Percentiles rank a stretch among this genome's conserved stretches.
phyloP scores from a whole-genome alignment of 2,329 filamentous ascomycete genomes.

The Talaromyces sp. region DNA sequence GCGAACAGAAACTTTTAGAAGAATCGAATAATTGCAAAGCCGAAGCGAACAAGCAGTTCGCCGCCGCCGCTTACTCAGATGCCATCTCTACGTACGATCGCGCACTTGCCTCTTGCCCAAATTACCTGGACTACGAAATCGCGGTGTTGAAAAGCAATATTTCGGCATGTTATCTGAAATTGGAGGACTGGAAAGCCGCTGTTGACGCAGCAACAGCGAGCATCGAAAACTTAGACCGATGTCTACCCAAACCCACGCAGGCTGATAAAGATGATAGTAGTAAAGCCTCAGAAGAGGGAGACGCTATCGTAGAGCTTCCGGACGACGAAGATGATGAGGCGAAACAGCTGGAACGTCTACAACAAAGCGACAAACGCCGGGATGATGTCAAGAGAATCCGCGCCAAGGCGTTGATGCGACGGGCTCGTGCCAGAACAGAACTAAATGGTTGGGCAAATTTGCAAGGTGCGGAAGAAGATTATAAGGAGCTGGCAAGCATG shows the following conservation, averaged over 20 bases:
- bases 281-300: slow-evolving; percentile 21
- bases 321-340: slow-evolving; percentile 38
- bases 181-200: slow-evolving; percentile 80
- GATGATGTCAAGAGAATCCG: slow-evolving; percentile 72
- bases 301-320: slow-evolving; percentile 49
- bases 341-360: slow-evolving; percentile 42
- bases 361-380: slow-evolving; percentile 45
- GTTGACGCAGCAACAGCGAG: slow-evolving; percentile 69
- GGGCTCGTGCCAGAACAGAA: slow-evolving; percentile 68
- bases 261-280: slow-evolving; percentile 47
- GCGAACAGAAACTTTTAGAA: slow-evolving; percentile 59
- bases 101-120: slow-evolving; percentile 72
- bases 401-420: slow-evolving; percentile 75
- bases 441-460: slow-evolving; percentile 75
- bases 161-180: slow-evolving; percentile 79
- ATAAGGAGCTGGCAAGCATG: slow-evolving; percentile 61
- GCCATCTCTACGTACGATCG: slow-evolving; percentile 80
- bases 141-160: slow-evolving; percentile 87
- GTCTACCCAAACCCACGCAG: slow-evolving; percentile 29
- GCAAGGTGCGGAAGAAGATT: slow-evolving; percentile 75
- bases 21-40: slow-evolving; percentile 71
- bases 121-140: slow-evolving; percentile 81
- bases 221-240: slow-evolving; percentile 63
- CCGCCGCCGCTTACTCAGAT: slow-evolving; percentile 64
- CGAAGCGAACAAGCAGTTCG: slow-evolving; percentile 76